Conservation (phyloP, 108 stramenopile species). For the Nannochloropsis oceanica region DNA sequence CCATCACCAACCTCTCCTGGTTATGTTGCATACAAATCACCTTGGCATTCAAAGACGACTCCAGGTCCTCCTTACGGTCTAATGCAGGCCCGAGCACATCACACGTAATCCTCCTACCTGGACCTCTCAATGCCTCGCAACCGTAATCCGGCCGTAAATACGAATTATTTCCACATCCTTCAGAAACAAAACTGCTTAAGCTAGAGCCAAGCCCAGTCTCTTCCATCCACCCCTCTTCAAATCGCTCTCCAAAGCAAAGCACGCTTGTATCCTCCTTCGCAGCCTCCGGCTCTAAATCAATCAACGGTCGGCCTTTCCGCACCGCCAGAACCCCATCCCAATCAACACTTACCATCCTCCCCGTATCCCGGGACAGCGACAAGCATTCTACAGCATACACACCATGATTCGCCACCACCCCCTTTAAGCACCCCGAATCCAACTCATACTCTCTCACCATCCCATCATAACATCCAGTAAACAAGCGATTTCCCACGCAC, state of each 20-base stretch:
- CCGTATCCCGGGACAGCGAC: not conserved
- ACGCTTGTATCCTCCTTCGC: not conserved
- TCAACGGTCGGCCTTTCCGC: not conserved
- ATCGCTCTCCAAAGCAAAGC: not conserved
- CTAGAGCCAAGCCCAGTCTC: not conserved
- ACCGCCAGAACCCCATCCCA: not conserved
- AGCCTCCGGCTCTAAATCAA: not conserved
- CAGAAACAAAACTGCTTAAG: not conserved
- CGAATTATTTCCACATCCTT: not conserved
- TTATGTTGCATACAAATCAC: not conserved
- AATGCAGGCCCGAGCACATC: not conserved
- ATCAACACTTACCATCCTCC: not conserved
- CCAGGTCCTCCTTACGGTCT: not conserved
- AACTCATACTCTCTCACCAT: not conserved
- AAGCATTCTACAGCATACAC: not conserved
- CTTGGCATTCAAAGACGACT: not conserved
- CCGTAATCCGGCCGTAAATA: not conserved
- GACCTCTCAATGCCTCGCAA: not conserved
- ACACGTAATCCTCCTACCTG: not conserved
- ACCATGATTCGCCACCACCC: not conserved
- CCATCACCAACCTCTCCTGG: not conserved
- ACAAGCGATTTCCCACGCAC: not conserved
- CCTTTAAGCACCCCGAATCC: not conserved
- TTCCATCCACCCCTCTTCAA: not conserved
- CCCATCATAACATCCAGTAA: not conserved